Percentiles rank a stretch among this genome's conserved stretches.
phyloP scores from a whole-genome alignment of 2,329 filamentous ascomycete genomes.

The Pseudogymnoascus sp. region DNA sequence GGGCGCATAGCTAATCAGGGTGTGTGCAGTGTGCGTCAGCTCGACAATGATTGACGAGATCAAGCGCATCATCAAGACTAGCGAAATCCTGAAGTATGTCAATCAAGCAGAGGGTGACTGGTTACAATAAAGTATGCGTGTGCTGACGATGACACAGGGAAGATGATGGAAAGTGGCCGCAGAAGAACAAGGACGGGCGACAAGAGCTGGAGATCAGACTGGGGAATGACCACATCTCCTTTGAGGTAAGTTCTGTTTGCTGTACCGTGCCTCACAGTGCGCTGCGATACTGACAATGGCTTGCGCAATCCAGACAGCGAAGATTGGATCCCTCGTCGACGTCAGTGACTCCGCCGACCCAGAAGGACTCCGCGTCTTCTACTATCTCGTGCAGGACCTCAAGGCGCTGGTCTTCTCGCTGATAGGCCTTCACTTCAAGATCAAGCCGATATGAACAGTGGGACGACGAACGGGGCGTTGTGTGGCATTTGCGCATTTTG shows the following conservation, averaged over 20 bases:
- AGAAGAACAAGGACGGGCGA: constrained; percentile 97
- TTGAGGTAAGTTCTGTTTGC: constrained; percentile 60
- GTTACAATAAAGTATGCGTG: background rate
- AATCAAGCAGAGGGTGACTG: background rate
- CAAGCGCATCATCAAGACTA: constrained; percentile 92
- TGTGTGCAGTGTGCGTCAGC: constrained; percentile 79
- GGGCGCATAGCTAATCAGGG: background rate
- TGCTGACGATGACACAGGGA: constrained; percentile 51
- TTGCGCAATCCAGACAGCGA: constrained; percentile 63
- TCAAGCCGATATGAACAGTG: constrained; percentile 59
- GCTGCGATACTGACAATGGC: background rate
- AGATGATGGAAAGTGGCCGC: constrained; percentile 97
- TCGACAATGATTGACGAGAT: constrained; percentile 85
- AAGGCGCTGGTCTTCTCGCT: constrained; percentile 95
- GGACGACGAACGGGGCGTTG: background rate
- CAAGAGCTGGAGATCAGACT: constrained; percentile 93
- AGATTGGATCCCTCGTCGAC: constrained; percentile 94
- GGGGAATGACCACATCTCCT: constrained; percentile 93
- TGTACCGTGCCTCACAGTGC: background rate
- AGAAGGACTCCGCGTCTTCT: constrained; percentile 92
- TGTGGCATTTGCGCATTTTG: constrained; percentile 8
- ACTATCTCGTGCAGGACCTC: constrained; percentile 95
- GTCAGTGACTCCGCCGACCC: constrained; percentile 94
- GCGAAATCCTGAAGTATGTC: constrained; percentile 91
- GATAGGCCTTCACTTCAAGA: constrained; percentile 97